Conservation (phyloP, 1,284 basidiomycete species). For the Mycosarcoma maydis region DNA sequence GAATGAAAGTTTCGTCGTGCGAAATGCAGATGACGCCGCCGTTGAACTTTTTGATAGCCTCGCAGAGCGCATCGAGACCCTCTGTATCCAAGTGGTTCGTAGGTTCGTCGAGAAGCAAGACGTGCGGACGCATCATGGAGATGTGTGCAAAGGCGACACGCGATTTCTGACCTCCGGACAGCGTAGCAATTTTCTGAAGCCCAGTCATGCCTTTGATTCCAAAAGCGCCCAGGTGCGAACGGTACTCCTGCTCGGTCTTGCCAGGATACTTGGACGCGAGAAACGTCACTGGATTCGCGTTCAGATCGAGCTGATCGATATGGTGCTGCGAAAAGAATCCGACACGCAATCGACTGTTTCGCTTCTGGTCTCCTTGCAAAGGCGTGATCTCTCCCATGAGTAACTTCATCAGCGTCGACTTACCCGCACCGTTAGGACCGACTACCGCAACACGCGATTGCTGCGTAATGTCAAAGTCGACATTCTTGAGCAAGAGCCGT, state of each 20-base stretch:
- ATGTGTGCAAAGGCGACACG: slow-evolving; percentile 95
- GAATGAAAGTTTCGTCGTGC: slow-evolving; percentile 64
- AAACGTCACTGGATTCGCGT: slow-evolving; percentile 89
- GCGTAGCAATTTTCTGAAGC: slow-evolving; percentile 75
- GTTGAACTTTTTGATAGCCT: slow-evolving; percentile 86
- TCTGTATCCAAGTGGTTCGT: slow-evolving; percentile 93
- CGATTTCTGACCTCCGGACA: slow-evolving; percentile 90
- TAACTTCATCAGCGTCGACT: slow-evolving; percentile 94
- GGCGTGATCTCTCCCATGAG: slow-evolving; percentile 90
- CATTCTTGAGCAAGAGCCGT: slow-evolving; percentile 79
- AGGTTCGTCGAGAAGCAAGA: slow-evolving; percentile 97
- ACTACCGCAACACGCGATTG: slow-evolving; percentile 61
- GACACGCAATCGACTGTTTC: slow-evolving; percentile 84
- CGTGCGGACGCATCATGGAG: slow-evolving; percentile 87
- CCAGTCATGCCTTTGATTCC: slow-evolving; percentile 97
- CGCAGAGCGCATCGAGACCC: slow-evolving; percentile 94
- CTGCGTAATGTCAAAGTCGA: slow-evolving; percentile 80
- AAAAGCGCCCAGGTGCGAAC: slow-evolving; percentile 93
- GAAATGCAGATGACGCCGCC: slow-evolving; percentile 76
- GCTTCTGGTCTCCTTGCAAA: slow-evolving; percentile 80
- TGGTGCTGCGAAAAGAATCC: slow-evolving; percentile 79
- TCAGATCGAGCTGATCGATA: slow-evolving; percentile 87
- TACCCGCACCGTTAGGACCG: slow-evolving; percentile 64
- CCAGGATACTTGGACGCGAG: slow-evolving; percentile 91
- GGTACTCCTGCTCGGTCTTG: slow-evolving; percentile 94